phyloP scores from a whole-genome alignment of 129 eudicot genomes.

The Heracleum sosnowskyi region DNA sequence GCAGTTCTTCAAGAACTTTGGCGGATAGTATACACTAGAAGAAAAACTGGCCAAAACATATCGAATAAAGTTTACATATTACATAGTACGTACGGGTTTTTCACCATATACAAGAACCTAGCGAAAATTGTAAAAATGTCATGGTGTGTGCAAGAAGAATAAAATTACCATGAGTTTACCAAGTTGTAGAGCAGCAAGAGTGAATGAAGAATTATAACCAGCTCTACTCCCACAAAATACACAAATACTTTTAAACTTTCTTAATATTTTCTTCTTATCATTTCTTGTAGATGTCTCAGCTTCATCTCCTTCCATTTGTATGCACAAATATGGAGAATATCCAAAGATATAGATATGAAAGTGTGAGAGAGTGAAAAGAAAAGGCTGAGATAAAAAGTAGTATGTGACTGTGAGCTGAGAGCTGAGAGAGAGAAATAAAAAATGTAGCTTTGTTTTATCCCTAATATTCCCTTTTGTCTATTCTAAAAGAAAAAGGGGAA shows the following conservation, averaged over 20 bases:
- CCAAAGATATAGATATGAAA: neutral
- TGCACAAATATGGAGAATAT: neutral
- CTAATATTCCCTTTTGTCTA: slow-evolving; percentile 30
- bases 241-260: slow-evolving; percentile 47
- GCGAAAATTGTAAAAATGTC: too few species aligned
- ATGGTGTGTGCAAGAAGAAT: neutral
- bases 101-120: too few species aligned
- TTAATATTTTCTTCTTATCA: slow-evolving; percentile 16
- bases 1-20: neutral
- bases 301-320: slow-evolving; percentile 30
- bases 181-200: slow-evolving; percentile 57
- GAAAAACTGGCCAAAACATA: neutral
- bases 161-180: slow-evolving; percentile 58
- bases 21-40: too few species aligned
- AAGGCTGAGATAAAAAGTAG: neutral
- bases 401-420: neutral
- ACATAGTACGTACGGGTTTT: too few species aligned
- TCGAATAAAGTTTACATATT: too few species aligned
- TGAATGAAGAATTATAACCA: slow-evolving; percentile 47
- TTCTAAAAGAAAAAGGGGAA: slow-evolving; percentile 3
- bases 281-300: slow-evolving; percentile 11
- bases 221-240: slow-evolving; percentile 75
- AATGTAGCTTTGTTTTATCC: slow-evolving; percentile 1
- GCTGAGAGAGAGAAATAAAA: neutral
- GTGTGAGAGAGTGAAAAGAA: neutral